These are phyloP conservation scores for Mortierella sp. DNA, from an alignment of 371 early-diverging fungal species.

Conservation along the genomic window DNA sequence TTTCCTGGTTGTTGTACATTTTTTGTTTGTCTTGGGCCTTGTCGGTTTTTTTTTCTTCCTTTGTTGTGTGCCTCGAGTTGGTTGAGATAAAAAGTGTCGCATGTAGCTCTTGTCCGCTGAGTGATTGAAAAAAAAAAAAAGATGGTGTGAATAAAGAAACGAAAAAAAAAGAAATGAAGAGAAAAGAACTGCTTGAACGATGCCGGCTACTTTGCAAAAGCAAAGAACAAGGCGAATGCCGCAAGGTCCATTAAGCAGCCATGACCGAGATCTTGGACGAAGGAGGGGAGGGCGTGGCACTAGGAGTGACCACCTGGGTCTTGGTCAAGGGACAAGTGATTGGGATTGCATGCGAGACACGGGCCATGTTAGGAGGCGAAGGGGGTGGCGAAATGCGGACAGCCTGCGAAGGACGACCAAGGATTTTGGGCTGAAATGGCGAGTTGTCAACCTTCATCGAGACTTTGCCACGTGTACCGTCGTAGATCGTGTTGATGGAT, in stretches of 20 bases:
- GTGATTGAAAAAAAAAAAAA: too few species aligned
- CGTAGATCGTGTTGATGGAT: conserved; percentile 72
- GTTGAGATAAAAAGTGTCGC: conserved; percentile 11
- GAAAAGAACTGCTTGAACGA: not conserved
- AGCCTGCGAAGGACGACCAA: conserved; percentile 54
- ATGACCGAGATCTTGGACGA: conserved; percentile 39
- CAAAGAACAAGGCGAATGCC: not conserved
- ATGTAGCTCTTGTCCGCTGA: conserved; percentile 12
- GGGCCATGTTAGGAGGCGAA: conserved; percentile 45
- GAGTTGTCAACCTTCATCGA: conserved; percentile 57
- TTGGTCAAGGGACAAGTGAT: conserved; percentile 59
- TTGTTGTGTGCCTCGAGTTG: not conserved
- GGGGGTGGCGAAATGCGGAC: conserved; percentile 65
- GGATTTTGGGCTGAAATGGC: conserved; percentile 29
- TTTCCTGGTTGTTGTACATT: not conserved
- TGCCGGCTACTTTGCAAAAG: not conserved
- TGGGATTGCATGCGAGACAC: conserved; percentile 49
- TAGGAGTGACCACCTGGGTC: conserved; percentile 49
- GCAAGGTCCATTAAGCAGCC: conserved; percentile 20
- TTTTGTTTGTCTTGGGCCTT: not conserved
- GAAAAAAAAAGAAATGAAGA: not conserved
- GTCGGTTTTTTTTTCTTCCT: conserved; percentile 7
- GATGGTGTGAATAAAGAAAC: not conserved
- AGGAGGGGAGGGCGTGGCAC: conserved; percentile 40
- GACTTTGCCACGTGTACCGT: conserved; percentile 68